A percentile compares a stretch with the other conserved stretches of the same genome.
phyloP scores from a whole-genome alignment of 129 eudicot species.

The Cynara cardunculus region DNA sequence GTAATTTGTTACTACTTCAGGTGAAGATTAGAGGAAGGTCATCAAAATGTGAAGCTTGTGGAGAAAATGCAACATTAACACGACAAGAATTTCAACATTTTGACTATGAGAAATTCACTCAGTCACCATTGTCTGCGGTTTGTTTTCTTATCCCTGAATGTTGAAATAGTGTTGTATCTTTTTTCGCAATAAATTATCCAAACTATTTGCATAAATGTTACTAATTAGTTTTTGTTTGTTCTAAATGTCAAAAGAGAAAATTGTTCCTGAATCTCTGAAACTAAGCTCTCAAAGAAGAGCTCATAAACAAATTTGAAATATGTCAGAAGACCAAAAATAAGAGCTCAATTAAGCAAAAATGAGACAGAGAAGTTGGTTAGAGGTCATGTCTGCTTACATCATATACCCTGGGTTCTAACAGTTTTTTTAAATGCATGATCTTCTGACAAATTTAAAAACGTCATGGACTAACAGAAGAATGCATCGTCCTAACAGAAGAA shows the following conservation, averaged over 20 bases:
- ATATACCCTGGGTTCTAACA: no score
- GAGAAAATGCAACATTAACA: slow-evolving; percentile 58
- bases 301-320: background rate
- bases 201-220: background rate
- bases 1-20: slow-evolving; percentile 31
- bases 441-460: no score
- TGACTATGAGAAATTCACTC: slow-evolving; percentile 89
- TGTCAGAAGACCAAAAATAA: background rate
- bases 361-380: no score
- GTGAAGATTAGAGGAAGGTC: slow-evolving; percentile 94
- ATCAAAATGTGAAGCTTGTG: slow-evolving; percentile 78
- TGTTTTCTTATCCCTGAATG: background rate
- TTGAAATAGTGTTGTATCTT: background rate
- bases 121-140: slow-evolving; percentile 76
- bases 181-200: background rate
- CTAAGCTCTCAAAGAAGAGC: background rate
- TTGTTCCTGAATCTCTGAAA: background rate
- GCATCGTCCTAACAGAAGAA: no score
- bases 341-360: background rate
- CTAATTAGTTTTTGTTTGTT: background rate
- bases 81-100: slow-evolving; percentile 49
- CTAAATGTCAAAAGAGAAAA: background rate
- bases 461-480: no score
- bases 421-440: no score
- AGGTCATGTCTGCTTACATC: no score